A percentile compares a stretch with the other conserved stretches of the same genome.
Conservation (phyloP, 495 filamentous ascomycete genomes). For the Diplogelasinospora grovesii region DNA sequence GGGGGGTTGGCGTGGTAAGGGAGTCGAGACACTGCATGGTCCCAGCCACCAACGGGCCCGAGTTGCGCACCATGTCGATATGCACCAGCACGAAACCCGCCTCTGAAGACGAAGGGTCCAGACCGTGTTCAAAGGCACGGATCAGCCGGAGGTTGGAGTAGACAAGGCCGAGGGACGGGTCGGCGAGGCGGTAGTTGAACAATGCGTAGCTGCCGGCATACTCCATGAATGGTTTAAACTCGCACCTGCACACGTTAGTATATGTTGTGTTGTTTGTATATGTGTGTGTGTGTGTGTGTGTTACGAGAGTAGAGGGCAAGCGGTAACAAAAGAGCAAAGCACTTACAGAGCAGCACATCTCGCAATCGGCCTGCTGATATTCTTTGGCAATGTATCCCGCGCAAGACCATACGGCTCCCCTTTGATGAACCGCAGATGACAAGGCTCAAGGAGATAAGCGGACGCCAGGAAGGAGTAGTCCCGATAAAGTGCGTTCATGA, state of each 20-base stretch:
- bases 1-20: constrained; percentile 31
- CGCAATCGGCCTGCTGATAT: constrained; percentile 67
- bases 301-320: no score
- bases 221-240: constrained; percentile 87
- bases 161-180: constrained; percentile 57
- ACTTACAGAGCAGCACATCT: constrained; percentile 74
- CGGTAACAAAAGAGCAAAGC: background rate
- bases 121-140: constrained; percentile 80
- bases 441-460: constrained; percentile 90
- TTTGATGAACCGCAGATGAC: constrained; percentile 63
- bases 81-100: constrained; percentile 84
- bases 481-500: constrained; percentile 76
- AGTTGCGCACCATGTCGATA: constrained; percentile 77
- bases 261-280: no score
- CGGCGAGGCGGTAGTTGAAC: constrained; percentile 74
- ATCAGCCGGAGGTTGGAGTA: constrained; percentile 79
- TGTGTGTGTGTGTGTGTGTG: background rate
- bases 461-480: constrained; percentile 88
- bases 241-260: constrained; percentile 32
- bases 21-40: constrained; percentile 57
- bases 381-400: constrained; percentile 59
- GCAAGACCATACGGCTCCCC: constrained; percentile 70
- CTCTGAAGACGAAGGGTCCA: constrained; percentile 80
- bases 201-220: constrained; percentile 88
- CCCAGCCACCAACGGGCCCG: constrained; percentile 63